phyloP scores from a whole-genome alignment of 192 early-diverging fungal species.

The Piromyces sp. region DNA sequence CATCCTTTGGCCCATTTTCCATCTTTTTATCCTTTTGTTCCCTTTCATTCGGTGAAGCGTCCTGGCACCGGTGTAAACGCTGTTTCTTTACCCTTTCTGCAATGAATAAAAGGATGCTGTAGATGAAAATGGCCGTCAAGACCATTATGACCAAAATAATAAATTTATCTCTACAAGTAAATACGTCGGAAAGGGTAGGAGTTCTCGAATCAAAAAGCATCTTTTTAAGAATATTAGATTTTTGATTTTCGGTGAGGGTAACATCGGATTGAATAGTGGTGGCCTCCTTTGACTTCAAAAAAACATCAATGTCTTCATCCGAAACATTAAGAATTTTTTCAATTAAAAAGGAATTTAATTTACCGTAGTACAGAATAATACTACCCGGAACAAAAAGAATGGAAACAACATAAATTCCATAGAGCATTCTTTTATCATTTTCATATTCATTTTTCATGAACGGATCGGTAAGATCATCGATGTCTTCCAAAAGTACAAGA shows the following conservation, averaged over 20 bases:
- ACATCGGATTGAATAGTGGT: neutral
- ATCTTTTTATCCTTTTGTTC: too few relatives aligned
- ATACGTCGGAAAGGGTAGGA: neutral
- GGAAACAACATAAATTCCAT: neutral
- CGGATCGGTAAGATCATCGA: neutral
- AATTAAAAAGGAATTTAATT: neutral
- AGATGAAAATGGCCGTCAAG: neutral
- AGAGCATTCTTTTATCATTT: too few relatives aligned
- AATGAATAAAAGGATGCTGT: neutral
- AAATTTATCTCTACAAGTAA: neutral
- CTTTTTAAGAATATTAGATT: neutral
- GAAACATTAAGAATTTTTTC: neutral
- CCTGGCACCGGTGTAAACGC: too few relatives aligned
- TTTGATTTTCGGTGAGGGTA: neutral
- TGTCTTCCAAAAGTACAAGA: neutral
- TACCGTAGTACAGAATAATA: neutral
- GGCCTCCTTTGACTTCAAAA: neutral
- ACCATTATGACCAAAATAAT: neutral
- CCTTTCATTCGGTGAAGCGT: too few relatives aligned
- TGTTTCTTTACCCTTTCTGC: neutral
- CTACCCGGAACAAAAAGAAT: neutral
- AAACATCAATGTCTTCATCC: neutral
- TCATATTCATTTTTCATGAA: too few relatives aligned
- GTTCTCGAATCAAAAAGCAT: neutral
- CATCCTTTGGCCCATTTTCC: too few relatives aligned